These are phyloP conservation scores for Lactarius trivialis DNA, from an alignment of 768 basidiomycete species.

Conservation along the genomic window DNA sequence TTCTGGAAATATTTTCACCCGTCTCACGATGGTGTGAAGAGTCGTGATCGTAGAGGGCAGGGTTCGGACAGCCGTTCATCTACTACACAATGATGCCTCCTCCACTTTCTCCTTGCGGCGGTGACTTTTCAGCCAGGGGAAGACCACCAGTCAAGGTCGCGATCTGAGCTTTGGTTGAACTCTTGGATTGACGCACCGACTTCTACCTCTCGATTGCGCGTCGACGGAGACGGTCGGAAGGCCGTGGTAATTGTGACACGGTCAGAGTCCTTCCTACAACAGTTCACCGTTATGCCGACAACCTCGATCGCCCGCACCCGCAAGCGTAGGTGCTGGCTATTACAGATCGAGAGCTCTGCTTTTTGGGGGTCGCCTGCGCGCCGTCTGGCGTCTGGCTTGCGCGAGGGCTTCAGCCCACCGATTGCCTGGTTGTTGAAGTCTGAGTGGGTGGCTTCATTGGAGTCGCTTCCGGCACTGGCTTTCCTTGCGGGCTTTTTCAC, in stretches of 20 bases:
- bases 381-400: not conserved
- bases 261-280: not conserved
- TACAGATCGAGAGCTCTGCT: not conserved
- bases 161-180: not conserved
- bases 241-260: not conserved
- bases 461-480: not conserved
- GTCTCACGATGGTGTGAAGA: not conserved
- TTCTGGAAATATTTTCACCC: not conserved
- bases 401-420: not conserved
- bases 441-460: not conserved
- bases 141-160: not conserved
- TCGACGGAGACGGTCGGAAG: not conserved
- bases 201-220: not conserved
- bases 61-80: not conserved
- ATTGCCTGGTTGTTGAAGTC: not conserved
- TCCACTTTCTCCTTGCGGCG: not conserved
- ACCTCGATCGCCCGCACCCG: not conserved
- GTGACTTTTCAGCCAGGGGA: not conserved
- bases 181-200: not conserved
- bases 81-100: not conserved
- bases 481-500: not conserved
- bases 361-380: not conserved
- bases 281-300: not conserved
- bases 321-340: not conserved
- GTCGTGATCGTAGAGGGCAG: not conserved